Conservation (phyloP, 2,329 filamentous ascomycete genomes). For the Fusarium algeriense region DNA sequence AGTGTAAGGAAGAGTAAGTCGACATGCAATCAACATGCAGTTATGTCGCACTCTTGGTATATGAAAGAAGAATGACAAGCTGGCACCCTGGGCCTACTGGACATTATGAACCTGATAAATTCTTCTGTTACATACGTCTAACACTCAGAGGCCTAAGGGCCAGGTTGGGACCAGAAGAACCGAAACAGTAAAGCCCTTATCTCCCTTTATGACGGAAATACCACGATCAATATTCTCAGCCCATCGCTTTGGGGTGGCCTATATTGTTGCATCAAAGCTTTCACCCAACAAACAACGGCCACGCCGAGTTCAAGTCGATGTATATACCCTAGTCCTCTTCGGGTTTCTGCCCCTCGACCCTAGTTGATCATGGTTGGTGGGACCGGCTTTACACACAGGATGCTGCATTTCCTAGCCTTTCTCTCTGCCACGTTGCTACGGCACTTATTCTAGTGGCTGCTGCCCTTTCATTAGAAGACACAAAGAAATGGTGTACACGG, state of each 20-base stretch:
- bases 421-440: constrained; percentile 47
- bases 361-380: constrained; percentile 32
- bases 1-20: neutral
- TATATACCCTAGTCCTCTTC: constrained; percentile 16
- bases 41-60: neutral
- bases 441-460: constrained; percentile 45
- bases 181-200: neutral
- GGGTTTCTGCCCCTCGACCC: constrained; percentile 18
- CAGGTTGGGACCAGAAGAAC: no score
- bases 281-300: constrained; percentile 32
- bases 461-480: constrained; percentile 6
- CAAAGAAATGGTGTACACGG: constrained; percentile 22
- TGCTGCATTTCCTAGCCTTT: constrained; percentile 44
- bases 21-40: no score
- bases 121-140: neutral
- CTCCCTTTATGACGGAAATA: neutral
- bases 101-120: neutral
- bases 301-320: constrained; percentile 23
- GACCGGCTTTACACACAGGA: constrained; percentile 29
- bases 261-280: constrained; percentile 1
- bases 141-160: neutral
- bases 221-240: no score
- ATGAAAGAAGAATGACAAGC: neutral
- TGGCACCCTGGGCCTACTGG: neutral
- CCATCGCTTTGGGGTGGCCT: neutral